Percentiles rank a stretch among this genome's conserved stretches.
phyloP scores from a whole-genome alignment of 2,329 filamentous ascomycete genomes.

The Metarhizium robertsii region DNA sequence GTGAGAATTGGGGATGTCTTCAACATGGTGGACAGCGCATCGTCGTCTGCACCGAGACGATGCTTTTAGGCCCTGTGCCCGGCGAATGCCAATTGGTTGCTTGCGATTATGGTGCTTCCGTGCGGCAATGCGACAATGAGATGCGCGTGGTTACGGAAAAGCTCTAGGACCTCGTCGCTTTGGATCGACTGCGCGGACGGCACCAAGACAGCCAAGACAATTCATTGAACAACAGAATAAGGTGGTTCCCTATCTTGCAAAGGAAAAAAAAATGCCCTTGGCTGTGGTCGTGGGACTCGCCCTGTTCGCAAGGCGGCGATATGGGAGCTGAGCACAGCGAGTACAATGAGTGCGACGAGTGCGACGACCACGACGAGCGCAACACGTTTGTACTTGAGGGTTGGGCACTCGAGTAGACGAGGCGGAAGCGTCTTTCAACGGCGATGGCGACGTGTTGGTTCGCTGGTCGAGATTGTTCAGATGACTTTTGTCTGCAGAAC shows the following conservation, averaged over 20 bases:
- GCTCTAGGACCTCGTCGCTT: background rate
- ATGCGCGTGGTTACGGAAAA: background rate
- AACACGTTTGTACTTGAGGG: no score
- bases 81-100: background rate
- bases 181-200: background rate
- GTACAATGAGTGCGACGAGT: no score
- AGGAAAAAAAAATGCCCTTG: background rate
- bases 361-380: no score
- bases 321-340: no score
- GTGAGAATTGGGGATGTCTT: conserved; percentile 45
- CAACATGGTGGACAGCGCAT: conserved; percentile 49
- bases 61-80: background rate
- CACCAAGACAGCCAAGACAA: background rate
- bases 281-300: no score
- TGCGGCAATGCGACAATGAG: background rate
- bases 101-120: background rate
- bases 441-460: background rate
- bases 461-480: no score
- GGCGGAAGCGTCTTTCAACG: background rate
- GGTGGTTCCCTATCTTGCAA: background rate
- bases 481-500: background rate
- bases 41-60: conserved; percentile 18
- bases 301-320: no score
- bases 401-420: background rate
- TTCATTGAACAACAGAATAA: conserved; percentile 1